These are phyloP conservation scores for Hypocreales sp. DNA, from an alignment of 2,329 filamentous ascomycete genomes.

Conservation along the genomic window DNA sequence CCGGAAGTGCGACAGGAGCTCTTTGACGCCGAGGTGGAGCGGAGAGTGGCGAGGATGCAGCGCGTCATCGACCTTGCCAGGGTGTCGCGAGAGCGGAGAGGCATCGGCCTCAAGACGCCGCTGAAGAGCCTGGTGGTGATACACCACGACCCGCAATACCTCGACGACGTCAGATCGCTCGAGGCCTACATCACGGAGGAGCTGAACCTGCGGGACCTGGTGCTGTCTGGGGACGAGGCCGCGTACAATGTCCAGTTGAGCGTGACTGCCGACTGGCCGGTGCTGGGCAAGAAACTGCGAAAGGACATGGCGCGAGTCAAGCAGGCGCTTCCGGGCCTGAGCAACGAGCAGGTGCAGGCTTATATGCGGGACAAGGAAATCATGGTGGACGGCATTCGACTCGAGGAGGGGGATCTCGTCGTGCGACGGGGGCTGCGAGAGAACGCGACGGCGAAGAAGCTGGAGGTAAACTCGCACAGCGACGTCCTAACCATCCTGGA, in stretches of 20 bases:
- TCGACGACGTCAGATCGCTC: conserved; percentile 74
- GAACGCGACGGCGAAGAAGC: conserved; percentile 51
- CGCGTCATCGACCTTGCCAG: conserved; percentile 84
- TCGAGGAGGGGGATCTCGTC: conserved; percentile 66
- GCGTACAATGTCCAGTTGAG: conserved; percentile 89
- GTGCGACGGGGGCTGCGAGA: conserved; percentile 66
- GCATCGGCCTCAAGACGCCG: conserved; percentile 78
- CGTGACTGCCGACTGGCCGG: conserved; percentile 82
- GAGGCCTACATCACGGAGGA: conserved; percentile 85
- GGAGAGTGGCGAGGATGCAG: conserved; percentile 83
- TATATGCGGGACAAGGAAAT: conserved; percentile 65
- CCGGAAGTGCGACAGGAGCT: conserved; percentile 79
- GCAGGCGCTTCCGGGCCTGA: conserved; percentile 69
- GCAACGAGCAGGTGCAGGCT: conserved; percentile 63
- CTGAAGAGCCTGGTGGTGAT: conserved; percentile 82
- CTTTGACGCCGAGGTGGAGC: conserved; percentile 74
- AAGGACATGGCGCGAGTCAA: conserved; percentile 87
- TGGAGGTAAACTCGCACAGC: conserved; percentile 78
- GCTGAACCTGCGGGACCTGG: conserved; percentile 73
- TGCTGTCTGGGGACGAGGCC: conserved; percentile 73
- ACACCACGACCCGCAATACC: conserved; percentile 65
- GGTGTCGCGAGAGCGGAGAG: conserved; percentile 70
- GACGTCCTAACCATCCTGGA: conserved; percentile 90
- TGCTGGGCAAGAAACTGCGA: conserved; percentile 91
- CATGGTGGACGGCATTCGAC: conserved; percentile 68